Conservation (phyloP, 1,139 yeast genomes). For the Arxiozyma slooffiae region DNA sequence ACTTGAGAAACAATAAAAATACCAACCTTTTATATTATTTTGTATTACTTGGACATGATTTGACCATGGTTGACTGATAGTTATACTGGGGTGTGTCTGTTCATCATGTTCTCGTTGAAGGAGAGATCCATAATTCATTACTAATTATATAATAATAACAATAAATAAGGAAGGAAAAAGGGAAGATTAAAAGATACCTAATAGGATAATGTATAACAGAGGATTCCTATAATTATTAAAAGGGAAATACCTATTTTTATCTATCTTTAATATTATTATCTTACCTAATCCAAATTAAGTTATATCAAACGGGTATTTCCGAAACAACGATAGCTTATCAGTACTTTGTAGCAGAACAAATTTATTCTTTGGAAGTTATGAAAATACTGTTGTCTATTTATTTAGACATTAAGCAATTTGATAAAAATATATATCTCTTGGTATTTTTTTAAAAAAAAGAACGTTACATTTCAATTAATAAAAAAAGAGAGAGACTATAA, state of each 20-base stretch:
- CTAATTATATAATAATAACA: background rate
- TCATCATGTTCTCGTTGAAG: background rate
- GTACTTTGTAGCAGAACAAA: no score
- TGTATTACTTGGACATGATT: constrained; percentile 21
- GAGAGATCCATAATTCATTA: constrained; percentile 3
- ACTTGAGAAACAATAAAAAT: constrained; percentile 54
- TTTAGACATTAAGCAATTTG: no score
- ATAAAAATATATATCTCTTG: background rate
- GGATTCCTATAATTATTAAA: no score
- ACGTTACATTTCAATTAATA: background rate
- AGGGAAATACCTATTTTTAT: background rate
- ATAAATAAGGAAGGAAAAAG: background rate
- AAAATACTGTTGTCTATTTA: background rate
- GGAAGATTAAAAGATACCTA: background rate
- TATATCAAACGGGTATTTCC: background rate
- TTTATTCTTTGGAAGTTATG: background rate
- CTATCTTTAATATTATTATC: background rate
- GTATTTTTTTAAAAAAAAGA: no score
- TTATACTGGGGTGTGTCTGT: background rate
- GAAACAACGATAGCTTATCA: no score
- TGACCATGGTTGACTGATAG: background rate
- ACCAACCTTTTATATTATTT: constrained; percentile 41
- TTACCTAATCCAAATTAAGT: background rate
- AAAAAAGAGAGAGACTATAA: background rate
- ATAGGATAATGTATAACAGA: background rate